phyloP scores from a whole-genome alignment of 345 rosid species.

The Euphorbia lathyris region DNA sequence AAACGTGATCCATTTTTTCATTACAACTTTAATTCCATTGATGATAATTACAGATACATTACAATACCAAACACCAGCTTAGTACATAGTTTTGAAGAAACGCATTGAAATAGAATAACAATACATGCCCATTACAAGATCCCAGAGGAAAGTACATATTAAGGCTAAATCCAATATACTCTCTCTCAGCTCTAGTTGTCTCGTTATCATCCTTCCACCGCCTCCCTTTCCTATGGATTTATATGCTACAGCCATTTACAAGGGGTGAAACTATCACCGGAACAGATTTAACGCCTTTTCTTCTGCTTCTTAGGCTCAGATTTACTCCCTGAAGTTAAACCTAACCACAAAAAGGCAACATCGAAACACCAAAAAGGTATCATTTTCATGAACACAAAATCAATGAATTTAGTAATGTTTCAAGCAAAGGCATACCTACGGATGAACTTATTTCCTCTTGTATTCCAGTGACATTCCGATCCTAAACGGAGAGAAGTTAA shows the following conservation, averaged over 20 bases:
- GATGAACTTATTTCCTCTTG: conserved; percentile 22
- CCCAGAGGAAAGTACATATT: background rate
- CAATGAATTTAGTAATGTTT: background rate
- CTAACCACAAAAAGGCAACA: background rate
- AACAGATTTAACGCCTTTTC: background rate
- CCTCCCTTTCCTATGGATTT: background rate
- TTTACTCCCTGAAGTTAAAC: conserved; percentile 1
- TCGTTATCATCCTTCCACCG: background rate
- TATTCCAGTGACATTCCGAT: conserved; percentile 39
- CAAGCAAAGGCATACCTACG: conserved; percentile 29
- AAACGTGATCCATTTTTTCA: too few relatives aligned
- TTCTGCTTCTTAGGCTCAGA: conserved; percentile 11
- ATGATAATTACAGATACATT: too few relatives aligned
- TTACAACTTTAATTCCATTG: too few relatives aligned
- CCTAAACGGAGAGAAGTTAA: conserved; percentile 19
- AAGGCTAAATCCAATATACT: background rate
- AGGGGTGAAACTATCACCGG: background rate
- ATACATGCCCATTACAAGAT: background rate
- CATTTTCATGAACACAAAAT: background rate
- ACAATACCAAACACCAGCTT: too few relatives aligned
- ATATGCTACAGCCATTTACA: background rate
- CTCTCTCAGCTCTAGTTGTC: background rate
- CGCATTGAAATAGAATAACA: background rate
- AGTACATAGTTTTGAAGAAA: too few relatives aligned
- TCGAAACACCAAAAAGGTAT: background rate